Percentiles rank a stretch among this genome's conserved stretches.
phyloP scores from a whole-genome alignment of 441 rosid genomes.

The Heliophila coronopifolia region DNA sequence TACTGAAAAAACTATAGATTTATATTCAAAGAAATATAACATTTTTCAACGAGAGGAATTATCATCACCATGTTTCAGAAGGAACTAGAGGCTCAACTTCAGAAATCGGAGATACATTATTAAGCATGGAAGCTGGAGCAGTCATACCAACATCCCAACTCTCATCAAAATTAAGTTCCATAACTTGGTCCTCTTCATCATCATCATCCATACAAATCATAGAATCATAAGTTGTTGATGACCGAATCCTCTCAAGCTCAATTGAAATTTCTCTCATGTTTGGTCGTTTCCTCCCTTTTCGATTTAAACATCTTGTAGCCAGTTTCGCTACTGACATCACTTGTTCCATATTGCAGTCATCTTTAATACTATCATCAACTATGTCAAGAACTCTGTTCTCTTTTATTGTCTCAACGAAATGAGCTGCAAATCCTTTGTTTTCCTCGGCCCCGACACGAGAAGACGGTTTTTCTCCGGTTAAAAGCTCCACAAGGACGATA shows the following conservation, averaged over 20 bases:
- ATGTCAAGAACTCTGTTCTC: constrained; percentile 20
- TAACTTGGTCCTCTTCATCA: constrained; percentile 18
- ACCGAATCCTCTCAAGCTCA: constrained; percentile 28
- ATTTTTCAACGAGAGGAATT: too few species aligned
- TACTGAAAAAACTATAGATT: too few species aligned
- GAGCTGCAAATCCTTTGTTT: constrained; percentile 23
- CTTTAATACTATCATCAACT: constrained; percentile 23
- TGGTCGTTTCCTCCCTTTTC: constrained; percentile 34
- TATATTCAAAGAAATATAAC: too few species aligned
- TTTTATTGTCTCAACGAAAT: constrained; percentile 17
- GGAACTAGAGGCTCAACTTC: constrained; percentile 22
- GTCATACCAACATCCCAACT: constrained; percentile 13
- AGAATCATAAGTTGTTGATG: constrained; percentile 16
- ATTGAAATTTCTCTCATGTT: constrained; percentile 31
- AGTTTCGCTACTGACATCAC: constrained; percentile 27
- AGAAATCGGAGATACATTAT: not conserved
- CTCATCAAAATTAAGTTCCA: constrained; percentile 15
- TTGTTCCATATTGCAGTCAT: constrained; percentile 29
- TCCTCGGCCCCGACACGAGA: constrained; percentile 6
- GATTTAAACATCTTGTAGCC: constrained; percentile 28
- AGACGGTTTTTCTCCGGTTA: constrained; percentile 17
- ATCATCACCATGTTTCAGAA: constrained; percentile 18
- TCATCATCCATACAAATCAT: constrained; percentile 1
- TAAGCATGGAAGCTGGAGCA: constrained; percentile 21
- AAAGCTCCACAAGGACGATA: constrained; percentile 23